Evolutionary conservation across 1,284 basidiomycete genomes (phyloP).

Genomic region (Cryptococcus floricola): DNA sequence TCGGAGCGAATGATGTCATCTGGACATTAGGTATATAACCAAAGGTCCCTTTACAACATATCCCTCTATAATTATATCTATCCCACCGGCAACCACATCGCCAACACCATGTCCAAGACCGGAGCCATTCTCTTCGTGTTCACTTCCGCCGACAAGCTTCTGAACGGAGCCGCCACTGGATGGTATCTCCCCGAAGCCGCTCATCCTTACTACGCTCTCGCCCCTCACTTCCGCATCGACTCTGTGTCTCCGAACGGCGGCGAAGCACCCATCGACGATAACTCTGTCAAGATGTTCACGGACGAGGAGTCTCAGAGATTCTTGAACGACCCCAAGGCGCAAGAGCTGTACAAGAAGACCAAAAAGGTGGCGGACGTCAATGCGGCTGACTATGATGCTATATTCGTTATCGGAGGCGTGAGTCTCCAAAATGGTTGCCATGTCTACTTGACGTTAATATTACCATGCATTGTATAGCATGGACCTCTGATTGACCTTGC

Average conservation of each 20-base stretch:
- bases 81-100: neutral
- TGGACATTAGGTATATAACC: too few relatives aligned
- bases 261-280: constrained; percentile 64
- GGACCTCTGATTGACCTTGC: constrained; percentile 68
- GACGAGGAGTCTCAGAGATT: constrained; percentile 62
- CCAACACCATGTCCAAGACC: neutral
- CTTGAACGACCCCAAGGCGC: constrained; percentile 58
- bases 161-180: constrained; percentile 54
- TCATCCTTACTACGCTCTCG: constrained; percentile 71
- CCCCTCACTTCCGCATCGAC: constrained; percentile 60
- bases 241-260: constrained; percentile 68
- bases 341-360: constrained; percentile 59
- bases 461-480: constrained; percentile 48
- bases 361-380: constrained; percentile 62
- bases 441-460: neutral
- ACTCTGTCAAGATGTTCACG: constrained; percentile 54
- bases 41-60: too few relatives aligned
- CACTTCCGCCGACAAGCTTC: constrained; percentile 64
- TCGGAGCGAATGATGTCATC: neutral
- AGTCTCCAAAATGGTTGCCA: constrained; percentile 13
- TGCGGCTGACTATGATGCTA: constrained; percentile 61
- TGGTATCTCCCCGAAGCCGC: constrained; percentile 72
- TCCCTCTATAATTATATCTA: neutral
- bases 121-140: constrained; percentile 63
- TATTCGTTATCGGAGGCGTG: constrained; percentile 72